Base-by-base conservation (phyloP, 345 rosid genomes). In the Nasturtium officinale region DNA sequence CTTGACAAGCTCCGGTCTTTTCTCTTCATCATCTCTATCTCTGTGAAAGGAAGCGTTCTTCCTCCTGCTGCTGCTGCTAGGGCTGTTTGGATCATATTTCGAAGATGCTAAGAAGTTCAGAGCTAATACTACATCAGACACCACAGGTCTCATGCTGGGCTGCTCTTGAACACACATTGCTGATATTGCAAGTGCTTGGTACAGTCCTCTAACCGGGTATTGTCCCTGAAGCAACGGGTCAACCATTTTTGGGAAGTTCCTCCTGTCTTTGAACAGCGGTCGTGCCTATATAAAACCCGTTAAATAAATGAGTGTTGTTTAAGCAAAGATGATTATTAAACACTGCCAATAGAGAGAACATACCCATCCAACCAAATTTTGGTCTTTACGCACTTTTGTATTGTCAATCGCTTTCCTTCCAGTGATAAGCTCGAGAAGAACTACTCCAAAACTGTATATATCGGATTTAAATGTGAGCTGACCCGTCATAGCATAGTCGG, bases 101-200 rank as follows among this genome's bases (percentile, higher is more conserved):
- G 91, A 91, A 28, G 87, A 82, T 8, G 97, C 90, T 46, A 93
- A 89, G 77, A 83, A 93, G 78, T 76, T 82, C 53, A 93, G 83
- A 25, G 98, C 98, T 72, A 76, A 75, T 47, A 93, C 97, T 20
- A 93, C 98, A 76, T 93, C 96, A 1, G 86, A 77, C 70, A 85
- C 86, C 16, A 71, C 83, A 0, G 98, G 98, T 43, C 98, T 80
- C 88, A 86, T 81, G 51, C 80, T 85, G 9, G 98, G 93, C 77
- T 90, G 91, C 54, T 93, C 98, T 68, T 93, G 98, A 25, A 93
- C 91, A 7, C 98, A 93, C 97, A 93, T 90, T 33, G 98, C 97
- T 45, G 98, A 86, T 5, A 93, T 86, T 15, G 97, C 98, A 37
- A 93, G 86, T 3, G 92, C 93, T 83, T 93, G 98, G 84, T 86